phyloP scores from a whole-genome alignment of 2,329 filamentous ascomycete species.

The Cladosporium sp. region DNA sequence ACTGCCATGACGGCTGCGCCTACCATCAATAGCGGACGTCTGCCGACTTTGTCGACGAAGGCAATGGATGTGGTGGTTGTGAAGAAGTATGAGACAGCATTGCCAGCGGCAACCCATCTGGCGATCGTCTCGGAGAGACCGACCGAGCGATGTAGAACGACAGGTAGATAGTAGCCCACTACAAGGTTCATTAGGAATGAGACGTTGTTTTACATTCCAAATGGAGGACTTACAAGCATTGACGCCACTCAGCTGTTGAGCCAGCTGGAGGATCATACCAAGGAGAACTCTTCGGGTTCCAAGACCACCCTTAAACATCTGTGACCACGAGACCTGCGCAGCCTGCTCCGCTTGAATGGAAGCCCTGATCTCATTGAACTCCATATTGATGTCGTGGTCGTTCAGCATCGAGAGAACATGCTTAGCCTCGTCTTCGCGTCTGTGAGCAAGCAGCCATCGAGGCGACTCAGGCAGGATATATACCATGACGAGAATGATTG shows the following conservation, averaged over 20 bases:
- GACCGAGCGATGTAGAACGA: slow-evolving; percentile 48
- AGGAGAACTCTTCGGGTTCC: slow-evolving; percentile 20
- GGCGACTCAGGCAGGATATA: slow-evolving; percentile 16
- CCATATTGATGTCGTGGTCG: slow-evolving; percentile 19
- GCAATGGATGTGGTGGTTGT: slow-evolving; percentile 58
- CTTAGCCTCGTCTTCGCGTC: slow-evolving; percentile 18
- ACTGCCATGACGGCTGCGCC: slow-evolving; percentile 43
- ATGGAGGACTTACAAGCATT: slow-evolving; percentile 26
- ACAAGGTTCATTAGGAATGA: background rate
- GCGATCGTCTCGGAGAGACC: slow-evolving; percentile 34
- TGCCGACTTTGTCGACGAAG: slow-evolving; percentile 58
- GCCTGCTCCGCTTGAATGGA: slow-evolving; percentile 24
- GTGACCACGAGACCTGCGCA: slow-evolving; percentile 20
- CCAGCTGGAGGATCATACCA: slow-evolving; percentile 22
- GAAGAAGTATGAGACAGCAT: slow-evolving; percentile 51
- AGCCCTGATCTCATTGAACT: slow-evolving; percentile 18
- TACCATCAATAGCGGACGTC: slow-evolving; percentile 37
- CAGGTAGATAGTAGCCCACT: slow-evolving; percentile 39
- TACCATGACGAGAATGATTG: slow-evolving; percentile 19
- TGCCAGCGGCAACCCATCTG: slow-evolving; percentile 40
- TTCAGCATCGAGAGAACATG: slow-evolving; percentile 16
- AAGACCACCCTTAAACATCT: slow-evolving; percentile 22
- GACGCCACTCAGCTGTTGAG: slow-evolving; percentile 56
- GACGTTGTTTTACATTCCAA: background rate
- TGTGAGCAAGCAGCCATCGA: slow-evolving; percentile 23